These are phyloP conservation scores for Populus davidiana DNA, from an alignment of 345 rosid genomes.

Conservation along the genomic window DNA sequence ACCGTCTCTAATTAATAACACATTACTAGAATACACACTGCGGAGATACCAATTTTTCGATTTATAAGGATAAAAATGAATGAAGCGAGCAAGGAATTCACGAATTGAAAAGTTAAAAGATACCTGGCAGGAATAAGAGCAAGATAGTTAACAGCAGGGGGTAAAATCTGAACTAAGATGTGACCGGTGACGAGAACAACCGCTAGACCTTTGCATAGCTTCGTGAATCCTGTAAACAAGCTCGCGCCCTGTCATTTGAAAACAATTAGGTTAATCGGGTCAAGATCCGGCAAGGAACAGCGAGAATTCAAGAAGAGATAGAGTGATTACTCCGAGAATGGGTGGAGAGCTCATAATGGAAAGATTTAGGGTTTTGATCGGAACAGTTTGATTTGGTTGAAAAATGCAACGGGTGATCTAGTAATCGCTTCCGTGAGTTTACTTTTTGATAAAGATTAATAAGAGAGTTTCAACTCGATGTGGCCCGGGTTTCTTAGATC, in stretches of 20 bases:
- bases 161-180: slow-evolving; percentile 73
- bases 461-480: neutral
- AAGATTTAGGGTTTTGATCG: neutral
- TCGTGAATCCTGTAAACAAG: slow-evolving; percentile 69
- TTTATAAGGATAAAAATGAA: neutral
- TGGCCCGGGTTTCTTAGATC: neutral
- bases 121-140: slow-evolving; percentile 95
- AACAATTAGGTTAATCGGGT: neutral
- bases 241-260: slow-evolving; percentile 46
- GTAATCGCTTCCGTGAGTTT: neutral
- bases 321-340: neutral
- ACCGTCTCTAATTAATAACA: neutral
- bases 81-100: neutral
- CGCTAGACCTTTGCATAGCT: slow-evolving; percentile 86
- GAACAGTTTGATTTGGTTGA: neutral
- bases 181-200: slow-evolving; percentile 75
- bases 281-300: neutral
- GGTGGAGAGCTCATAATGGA: neutral
- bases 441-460: neutral
- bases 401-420: neutral
- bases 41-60: neutral
- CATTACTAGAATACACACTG: neutral
- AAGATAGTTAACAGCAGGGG: slow-evolving; percentile 61
- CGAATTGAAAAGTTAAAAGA: neutral
- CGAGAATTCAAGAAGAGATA: neutral